Base-by-base conservation (phyloP, 371 early-diverging fungal genomes). In the Mortierella polycephala region DNA sequence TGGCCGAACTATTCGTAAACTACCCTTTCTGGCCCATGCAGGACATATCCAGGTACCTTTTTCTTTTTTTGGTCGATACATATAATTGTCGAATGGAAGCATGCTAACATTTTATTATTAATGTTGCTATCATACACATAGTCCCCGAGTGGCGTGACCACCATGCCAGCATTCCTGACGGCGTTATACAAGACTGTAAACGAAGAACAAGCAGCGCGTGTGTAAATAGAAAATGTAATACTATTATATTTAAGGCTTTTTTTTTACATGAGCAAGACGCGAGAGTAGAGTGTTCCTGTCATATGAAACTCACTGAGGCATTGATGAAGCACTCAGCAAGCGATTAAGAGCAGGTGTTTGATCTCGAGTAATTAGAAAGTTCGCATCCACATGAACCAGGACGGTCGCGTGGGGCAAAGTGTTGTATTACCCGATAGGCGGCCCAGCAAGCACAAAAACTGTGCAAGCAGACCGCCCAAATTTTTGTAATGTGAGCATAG, bases 21-120 rank as follows among this genome's bases (percentile, higher is more conserved):
- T 89, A 20, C 85, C 87, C 1, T 85, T 89, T 45, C 71, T 87
- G 7, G 85, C 90, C 0, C 63, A 69, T 46, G 81, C 81, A 6
- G 58, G 50, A 50, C 53, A 69, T 37, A 21, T 69, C 5, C 75
- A 69, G 46, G 73, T 71, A 70, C 8, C 13, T 45, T 20, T 46
- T 20, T 18, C 14, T n/a, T 23, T 30, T 44, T 50, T 50, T 50
- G 16, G 14, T 7, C 20, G 18, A 8, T 50, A 14, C n/a, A n/a
- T n/a, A n/a, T n/a, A n/a, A n/a, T 23, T 20, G 54, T 7, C 7
- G 30, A 54, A 30, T 6, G 54, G 23, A 54, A 54, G n/a, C n/a
- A n/a, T n/a, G n/a, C n/a, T n/a, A n/a, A n/a, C n/a, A n/a, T n/a
- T n/a, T n/a, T n/a, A n/a, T n/a, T n/a, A n/a, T n/a, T n/a, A n/a